Conservation (phyloP, 2,329 filamentous ascomycete species). For the Fusarium oligoseptatum region DNA sequence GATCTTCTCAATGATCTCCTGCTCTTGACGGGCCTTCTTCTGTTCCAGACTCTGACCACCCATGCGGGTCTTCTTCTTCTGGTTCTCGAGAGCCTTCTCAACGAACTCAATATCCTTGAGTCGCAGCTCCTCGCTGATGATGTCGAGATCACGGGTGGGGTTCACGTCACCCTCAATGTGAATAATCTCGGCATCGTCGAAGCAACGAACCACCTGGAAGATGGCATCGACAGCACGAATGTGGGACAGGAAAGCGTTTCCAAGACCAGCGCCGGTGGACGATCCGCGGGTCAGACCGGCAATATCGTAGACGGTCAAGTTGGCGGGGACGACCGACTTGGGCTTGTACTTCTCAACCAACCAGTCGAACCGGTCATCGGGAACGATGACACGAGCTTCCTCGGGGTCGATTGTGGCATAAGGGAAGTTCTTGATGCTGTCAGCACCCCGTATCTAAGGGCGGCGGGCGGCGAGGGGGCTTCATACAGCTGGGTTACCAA, state of each 20-base stretch:
- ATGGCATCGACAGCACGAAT: slow-evolving; percentile 98
- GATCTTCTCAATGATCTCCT: slow-evolving; percentile 92
- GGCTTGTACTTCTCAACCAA: slow-evolving; percentile 96
- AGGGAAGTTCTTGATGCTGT: slow-evolving; percentile 84
- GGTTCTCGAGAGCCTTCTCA: slow-evolving; percentile 91
- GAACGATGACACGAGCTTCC: slow-evolving; percentile 96
- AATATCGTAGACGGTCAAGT: slow-evolving; percentile 98
- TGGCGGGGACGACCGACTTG: slow-evolving; percentile 96
- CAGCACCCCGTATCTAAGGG: slow-evolving; percentile 55
- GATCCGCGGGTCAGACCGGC: slow-evolving; percentile 95
- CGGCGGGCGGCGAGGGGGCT: slow-evolving; percentile 49
- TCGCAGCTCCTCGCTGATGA: slow-evolving; percentile 95
- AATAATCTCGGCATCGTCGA: slow-evolving; percentile 99
- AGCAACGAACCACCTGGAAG: slow-evolving; percentile 96
- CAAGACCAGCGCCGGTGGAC: slow-evolving; percentile 96
- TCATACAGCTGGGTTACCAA: slow-evolving; percentile 95
- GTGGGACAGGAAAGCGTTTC: slow-evolving; percentile 98
- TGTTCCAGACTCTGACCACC: slow-evolving; percentile 96
- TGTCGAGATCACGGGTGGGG: slow-evolving; percentile 91
- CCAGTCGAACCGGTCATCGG: slow-evolving; percentile 97
- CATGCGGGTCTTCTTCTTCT: slow-evolving; percentile 94
- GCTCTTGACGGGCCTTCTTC: slow-evolving; percentile 96
- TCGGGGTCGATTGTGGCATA: slow-evolving; percentile 99
- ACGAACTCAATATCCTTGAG: slow-evolving; percentile 99
- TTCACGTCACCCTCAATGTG: slow-evolving; percentile 99